Evolutionary conservation across 139 green algal species (phyloP).

Genomic region (Nannochloris sp.): DNA sequence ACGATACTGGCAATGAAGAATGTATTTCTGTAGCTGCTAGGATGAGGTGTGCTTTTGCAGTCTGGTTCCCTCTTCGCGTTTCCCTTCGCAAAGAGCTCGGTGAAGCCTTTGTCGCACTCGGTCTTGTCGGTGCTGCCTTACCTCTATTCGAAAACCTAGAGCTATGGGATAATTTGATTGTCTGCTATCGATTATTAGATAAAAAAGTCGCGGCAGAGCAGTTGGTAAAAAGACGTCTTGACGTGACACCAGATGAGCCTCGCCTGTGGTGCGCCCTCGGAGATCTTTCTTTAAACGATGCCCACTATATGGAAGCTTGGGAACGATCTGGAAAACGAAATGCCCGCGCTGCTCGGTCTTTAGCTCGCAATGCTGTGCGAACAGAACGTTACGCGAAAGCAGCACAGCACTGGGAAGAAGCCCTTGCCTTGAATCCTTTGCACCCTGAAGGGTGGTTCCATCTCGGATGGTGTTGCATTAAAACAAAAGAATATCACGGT

Average conservation of each 20-base stretch:
- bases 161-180: conserved; percentile 81
- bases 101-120: conserved; percentile 67
- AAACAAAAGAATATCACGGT: conserved; percentile 24
- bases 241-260: conserved; percentile 64
- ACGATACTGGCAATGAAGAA: no score
- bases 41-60: conserved; percentile 37
- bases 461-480: conserved; percentile 72
- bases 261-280: conserved; percentile 82
- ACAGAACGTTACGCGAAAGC: conserved; percentile 41
- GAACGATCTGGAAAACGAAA: conserved; percentile 47
- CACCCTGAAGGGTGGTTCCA: conserved; percentile 84
- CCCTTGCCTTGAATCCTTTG: conserved; percentile 79
- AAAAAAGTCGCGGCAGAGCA: conserved; percentile 65
- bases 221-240: conserved; percentile 57
- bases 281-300: conserved; percentile 69
- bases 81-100: conserved; percentile 71
- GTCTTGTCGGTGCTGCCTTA: conserved; percentile 70
- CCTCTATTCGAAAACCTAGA: conserved; percentile 75
- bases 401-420: conserved; percentile 57
- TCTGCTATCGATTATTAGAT: conserved; percentile 82
- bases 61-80: conserved; percentile 42
- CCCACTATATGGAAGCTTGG: conserved; percentile 73
- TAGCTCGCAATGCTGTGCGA: conserved; percentile 43
- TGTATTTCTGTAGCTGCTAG: background rate
- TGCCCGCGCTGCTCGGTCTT: conserved; percentile 62